Percentiles rank a stretch among this genome's conserved stretches.
Evolutionary conservation across 805 yeast genomes (phyloP).

Genomic region (Saturnispora mendoncae): DNA sequence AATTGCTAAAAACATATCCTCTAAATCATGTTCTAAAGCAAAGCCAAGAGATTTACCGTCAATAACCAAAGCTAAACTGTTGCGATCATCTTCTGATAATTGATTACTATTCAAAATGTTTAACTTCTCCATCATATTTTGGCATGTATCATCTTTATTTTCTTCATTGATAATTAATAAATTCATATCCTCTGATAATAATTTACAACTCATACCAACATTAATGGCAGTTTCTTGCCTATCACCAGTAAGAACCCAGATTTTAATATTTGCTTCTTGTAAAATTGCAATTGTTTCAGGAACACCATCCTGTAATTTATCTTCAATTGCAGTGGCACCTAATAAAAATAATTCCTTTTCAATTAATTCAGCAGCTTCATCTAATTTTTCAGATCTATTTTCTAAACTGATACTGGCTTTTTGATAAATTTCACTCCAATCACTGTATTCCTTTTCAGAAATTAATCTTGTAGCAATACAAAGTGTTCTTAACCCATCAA

Average conservation of each 20-base stretch:
- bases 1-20: conserved; percentile 65
- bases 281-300: conserved; percentile 94
- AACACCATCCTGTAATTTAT: conserved; percentile 94
- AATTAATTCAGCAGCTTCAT: conserved; percentile 81
- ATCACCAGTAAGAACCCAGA: conserved; percentile 98
- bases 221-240: conserved; percentile 98
- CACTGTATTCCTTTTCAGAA: conserved; percentile 64
- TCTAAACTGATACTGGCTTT: conserved; percentile 78
- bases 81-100: conserved; percentile 56
- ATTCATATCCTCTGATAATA: conserved; percentile 93
- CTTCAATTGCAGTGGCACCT: conserved; percentile 99
- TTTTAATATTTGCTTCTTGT: conserved; percentile 93
- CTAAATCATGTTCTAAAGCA: conserved; percentile 77
- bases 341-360: conserved; percentile 71
- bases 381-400: conserved; percentile 66
- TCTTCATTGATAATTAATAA: conserved; percentile 83
- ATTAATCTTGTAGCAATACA: conserved; percentile 84
- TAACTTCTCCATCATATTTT: conserved; percentile 66
- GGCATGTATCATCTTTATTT: conserved; percentile 62
- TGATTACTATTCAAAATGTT: conserved; percentile 64
- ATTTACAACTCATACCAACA: conserved; percentile 96
- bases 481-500: conserved; percentile 88
- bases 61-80: conserved; percentile 79
- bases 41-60: conserved; percentile 87
- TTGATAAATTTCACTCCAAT: conserved; percentile 60